A percentile compares a stretch with the other conserved stretches of the same genome.
Evolutionary conservation across 208 protist genomes (phyloP).

Genomic region (Crithidia expoeki): DNA sequence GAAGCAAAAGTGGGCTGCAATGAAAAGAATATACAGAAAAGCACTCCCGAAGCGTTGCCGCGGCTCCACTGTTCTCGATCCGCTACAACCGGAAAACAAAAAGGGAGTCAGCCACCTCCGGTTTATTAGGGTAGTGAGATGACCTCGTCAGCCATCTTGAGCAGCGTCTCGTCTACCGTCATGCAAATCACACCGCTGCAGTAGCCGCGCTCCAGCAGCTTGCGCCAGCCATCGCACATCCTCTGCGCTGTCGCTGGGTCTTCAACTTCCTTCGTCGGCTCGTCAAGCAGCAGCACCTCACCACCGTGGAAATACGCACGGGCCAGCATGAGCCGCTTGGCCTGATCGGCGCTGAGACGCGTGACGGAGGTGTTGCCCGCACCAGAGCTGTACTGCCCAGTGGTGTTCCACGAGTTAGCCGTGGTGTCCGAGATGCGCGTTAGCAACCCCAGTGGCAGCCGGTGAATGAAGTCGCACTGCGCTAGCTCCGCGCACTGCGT

Average conservation of each 20-base stretch:
- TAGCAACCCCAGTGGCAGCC: slow-evolving; percentile 57
- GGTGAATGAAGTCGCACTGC: slow-evolving; percentile 51
- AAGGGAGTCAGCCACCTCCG: too few relatives aligned
- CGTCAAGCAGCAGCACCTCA: slow-evolving; percentile 73
- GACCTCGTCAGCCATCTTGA: slow-evolving; percentile 42
- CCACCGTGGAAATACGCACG: slow-evolving; percentile 65
- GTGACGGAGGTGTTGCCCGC: slow-evolving; percentile 27
- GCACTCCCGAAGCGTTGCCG: too few relatives aligned
- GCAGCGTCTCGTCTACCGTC: slow-evolving; percentile 34
- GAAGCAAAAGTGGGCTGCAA: too few relatives aligned
- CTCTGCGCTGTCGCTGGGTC: slow-evolving; percentile 24
- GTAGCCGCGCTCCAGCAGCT: slow-evolving; percentile 35
- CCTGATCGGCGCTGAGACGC: slow-evolving; percentile 62
- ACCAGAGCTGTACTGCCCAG: slow-evolving; percentile 22
- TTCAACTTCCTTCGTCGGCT: slow-evolving; percentile 64
- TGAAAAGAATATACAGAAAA: too few relatives aligned
- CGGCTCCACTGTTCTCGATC: too few relatives aligned
- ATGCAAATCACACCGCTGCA: slow-evolving; percentile 41
- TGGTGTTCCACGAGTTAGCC: slow-evolving; percentile 18
- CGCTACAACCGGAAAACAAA: too few relatives aligned
- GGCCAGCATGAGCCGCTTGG: slow-evolving; percentile 70
- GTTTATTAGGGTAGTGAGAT: slow-evolving; percentile 26
- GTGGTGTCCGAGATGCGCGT: slow-evolving; percentile 50
- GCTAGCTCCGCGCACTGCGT: slow-evolving; percentile 45
- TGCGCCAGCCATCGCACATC: slow-evolving; percentile 38